phyloP scores from a whole-genome alignment of 345 rosid species.

The Arabis alpina region DNA sequence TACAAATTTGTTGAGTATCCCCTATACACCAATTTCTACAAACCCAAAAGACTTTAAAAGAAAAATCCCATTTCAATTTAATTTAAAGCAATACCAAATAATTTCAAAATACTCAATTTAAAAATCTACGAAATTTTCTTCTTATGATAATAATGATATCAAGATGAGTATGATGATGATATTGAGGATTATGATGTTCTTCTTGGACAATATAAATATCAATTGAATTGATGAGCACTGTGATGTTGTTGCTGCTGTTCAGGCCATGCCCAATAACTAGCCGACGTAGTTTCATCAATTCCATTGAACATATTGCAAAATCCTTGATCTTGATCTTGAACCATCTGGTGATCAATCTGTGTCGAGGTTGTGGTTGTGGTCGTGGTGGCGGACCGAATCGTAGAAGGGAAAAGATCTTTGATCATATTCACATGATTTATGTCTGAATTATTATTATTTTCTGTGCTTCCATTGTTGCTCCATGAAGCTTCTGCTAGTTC shows the following conservation, averaged over 20 bases:
- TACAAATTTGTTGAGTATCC: constrained; percentile 36
- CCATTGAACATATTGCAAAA: constrained; percentile 74
- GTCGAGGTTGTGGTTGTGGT: constrained; percentile 48
- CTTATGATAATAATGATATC: constrained; percentile 28
- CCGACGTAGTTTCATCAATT: constrained; percentile 67
- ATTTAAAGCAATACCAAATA: constrained; percentile 29
- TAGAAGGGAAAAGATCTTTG: constrained; percentile 56
- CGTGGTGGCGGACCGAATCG: constrained; percentile 56
- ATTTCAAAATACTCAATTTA: constrained; percentile 27
- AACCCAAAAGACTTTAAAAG: constrained; percentile 20
- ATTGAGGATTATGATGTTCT: constrained; percentile 7
- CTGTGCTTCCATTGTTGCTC: constrained; percentile 73
- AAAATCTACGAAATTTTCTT: constrained; percentile 29
- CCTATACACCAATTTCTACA: constrained; percentile 48
- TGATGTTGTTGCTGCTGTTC: constrained; percentile 66
- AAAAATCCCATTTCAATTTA: constrained; percentile 13
- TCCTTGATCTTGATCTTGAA: constrained; percentile 64
- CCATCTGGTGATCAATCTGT: constrained; percentile 55
- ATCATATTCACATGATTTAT: constrained; percentile 53
- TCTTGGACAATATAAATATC: constrained; percentile 12
- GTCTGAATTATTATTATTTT: constrained; percentile 58
- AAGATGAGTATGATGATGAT: constrained; percentile 27
- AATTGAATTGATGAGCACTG: constrained; percentile 44
- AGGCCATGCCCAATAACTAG: constrained; percentile 73
- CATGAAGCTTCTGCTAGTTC: constrained; percentile 64